Conservation (phyloP, 768 basidiomycete genomes). For the Baorangia bicolor region DNA sequence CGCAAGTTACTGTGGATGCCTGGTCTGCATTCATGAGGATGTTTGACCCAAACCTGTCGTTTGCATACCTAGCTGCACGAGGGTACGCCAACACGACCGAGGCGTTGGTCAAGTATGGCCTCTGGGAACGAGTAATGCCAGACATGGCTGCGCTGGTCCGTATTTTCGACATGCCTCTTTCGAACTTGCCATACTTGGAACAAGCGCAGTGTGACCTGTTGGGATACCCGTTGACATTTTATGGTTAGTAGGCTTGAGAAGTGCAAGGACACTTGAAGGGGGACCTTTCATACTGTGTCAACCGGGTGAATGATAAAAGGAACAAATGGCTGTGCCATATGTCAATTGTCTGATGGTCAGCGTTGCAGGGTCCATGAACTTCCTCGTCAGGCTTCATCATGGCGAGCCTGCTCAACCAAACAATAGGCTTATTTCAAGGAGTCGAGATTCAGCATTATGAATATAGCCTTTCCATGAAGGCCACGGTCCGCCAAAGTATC, state of each 20-base stretch:
- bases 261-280: background rate
- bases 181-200: slow-evolving; percentile 4
- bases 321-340: background rate
- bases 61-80: slow-evolving; percentile 40
- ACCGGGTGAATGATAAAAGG: background rate
- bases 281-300: too few species aligned
- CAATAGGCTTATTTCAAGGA: too few species aligned
- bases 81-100: slow-evolving; percentile 34
- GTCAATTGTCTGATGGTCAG: background rate
- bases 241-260: background rate
- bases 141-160: background rate
- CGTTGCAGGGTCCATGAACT: background rate
- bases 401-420: too few species aligned
- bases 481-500: too few species aligned
- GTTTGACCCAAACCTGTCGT: slow-evolving; percentile 46
- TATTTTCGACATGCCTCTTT: slow-evolving; percentile 1
- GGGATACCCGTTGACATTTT: slow-evolving; percentile 6
- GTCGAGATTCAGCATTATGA: too few species aligned
- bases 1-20: slow-evolving; percentile 42
- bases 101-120: background rate
- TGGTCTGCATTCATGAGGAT: slow-evolving; percentile 50
- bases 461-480: too few species aligned
- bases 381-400: too few species aligned
- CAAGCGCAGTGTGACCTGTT: slow-evolving; percentile 5
- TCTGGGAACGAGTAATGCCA: slow-evolving; percentile 1